These are phyloP conservation scores for Zygosaccharomyces lentus DNA, from an alignment of 805 yeast genomes.

Conservation along the genomic window DNA sequence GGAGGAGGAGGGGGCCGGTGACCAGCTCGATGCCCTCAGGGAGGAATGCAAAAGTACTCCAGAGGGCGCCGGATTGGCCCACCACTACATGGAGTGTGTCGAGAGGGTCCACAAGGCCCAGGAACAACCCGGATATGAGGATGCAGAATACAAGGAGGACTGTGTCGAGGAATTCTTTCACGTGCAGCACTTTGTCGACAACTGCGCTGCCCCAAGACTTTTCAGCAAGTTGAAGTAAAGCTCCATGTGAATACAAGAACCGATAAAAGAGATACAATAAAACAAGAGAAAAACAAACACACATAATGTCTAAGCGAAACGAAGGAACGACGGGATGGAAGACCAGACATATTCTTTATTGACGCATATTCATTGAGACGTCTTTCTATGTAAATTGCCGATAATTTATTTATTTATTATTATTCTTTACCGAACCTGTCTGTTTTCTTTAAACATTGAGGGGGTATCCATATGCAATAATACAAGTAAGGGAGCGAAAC, in stretches of 20 bases:
- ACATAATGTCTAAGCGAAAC: not conserved
- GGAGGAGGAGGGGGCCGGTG: slow-evolving; percentile 63
- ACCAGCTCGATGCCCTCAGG: slow-evolving; percentile 59
- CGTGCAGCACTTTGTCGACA: slow-evolving; percentile 87
- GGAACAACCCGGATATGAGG: slow-evolving; percentile 81
- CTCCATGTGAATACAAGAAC: slow-evolving; percentile 7
- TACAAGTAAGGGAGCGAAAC: too few species aligned
- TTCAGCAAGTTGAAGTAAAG: slow-evolving; percentile 76
- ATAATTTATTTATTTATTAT: slow-evolving; percentile 7
- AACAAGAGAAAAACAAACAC: not conserved
- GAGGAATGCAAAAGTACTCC: slow-evolving; percentile 66
- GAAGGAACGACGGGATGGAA: slow-evolving; percentile 5
- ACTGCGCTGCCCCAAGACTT: slow-evolving; percentile 85
- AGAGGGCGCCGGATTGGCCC: slow-evolving; percentile 67
- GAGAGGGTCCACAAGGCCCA: slow-evolving; percentile 88
- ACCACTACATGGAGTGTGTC: slow-evolving; percentile 90
- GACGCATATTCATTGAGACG: slow-evolving; percentile 7
- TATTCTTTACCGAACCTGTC: not conserved
- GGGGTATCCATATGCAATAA: not conserved
- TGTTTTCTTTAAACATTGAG: not conserved
- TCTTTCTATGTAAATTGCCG: slow-evolving; percentile 8
- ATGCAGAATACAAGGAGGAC: slow-evolving; percentile 84
- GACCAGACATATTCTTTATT: slow-evolving; percentile 5
- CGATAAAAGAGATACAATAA: not conserved
- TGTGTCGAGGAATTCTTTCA: slow-evolving; percentile 98